Conservation (phyloP, 2,329 filamentous ascomycete genomes). For the Xylaria sp. region DNA sequence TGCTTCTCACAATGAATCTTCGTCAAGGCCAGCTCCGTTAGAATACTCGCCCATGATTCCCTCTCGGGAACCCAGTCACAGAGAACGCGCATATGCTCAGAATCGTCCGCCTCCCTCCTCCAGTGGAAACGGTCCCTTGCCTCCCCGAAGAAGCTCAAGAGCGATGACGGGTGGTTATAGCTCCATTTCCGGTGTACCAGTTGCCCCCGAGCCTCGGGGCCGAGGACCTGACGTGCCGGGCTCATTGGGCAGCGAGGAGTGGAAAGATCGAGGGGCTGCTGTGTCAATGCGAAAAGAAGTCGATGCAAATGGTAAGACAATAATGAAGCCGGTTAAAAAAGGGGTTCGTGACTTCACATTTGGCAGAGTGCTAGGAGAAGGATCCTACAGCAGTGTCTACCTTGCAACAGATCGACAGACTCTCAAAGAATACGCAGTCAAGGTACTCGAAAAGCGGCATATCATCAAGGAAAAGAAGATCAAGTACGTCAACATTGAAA, state of each 20-base stretch:
- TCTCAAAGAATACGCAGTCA: constrained; percentile 93
- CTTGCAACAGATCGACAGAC: constrained; percentile 91
- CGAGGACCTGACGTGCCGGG: constrained; percentile 38
- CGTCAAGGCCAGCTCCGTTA: constrained; percentile 54
- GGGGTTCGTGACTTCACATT: constrained; percentile 96
- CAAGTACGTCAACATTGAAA: constrained; percentile 99
- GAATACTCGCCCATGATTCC: constrained; percentile 57
- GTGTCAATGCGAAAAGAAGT: constrained; percentile 75
- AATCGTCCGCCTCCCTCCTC: constrained; percentile 48
- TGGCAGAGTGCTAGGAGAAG: constrained; percentile 83
- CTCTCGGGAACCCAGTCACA: constrained; percentile 63
- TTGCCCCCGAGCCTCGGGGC: constrained; percentile 27
- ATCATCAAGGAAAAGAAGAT: constrained; percentile 99
- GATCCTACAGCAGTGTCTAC: constrained; percentile 94
- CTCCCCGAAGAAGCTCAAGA: constrained; percentile 71
- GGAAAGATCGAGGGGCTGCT: constrained; percentile 93
- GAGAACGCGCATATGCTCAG: constrained; percentile 62
- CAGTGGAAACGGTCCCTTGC: constrained; percentile 56
- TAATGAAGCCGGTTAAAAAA: constrained; percentile 85
- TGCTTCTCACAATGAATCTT: constrained; percentile 49
- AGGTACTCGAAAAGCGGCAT: constrained; percentile 95
- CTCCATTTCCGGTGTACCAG: constrained; percentile 41
- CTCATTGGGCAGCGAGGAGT: constrained; percentile 72
- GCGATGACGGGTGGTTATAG: constrained; percentile 57
- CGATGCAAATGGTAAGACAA: constrained; percentile 75